Percentiles rank a stretch among this genome's conserved stretches.
These are phyloP conservation scores for Fusarium illudens DNA, from an alignment of 2,329 filamentous ascomycete genomes.

Conservation along the genomic window DNA sequence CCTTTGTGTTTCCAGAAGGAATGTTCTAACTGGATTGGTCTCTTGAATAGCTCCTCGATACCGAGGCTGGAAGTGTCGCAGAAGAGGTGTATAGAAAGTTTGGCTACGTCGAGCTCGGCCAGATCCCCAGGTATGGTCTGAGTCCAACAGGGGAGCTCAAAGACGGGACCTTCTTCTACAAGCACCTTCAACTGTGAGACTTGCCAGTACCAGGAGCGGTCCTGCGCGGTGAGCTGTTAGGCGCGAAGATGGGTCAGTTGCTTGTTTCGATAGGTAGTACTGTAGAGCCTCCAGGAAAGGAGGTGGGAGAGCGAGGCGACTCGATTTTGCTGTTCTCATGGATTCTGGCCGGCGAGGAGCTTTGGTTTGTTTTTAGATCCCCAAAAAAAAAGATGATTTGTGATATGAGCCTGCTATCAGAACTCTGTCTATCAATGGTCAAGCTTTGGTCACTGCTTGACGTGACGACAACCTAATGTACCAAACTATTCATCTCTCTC, in stretches of 20 bases:
- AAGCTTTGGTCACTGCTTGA: not conserved
- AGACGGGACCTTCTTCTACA: slow-evolving; percentile 67
- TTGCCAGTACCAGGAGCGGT: not conserved
- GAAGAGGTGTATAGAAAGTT: slow-evolving; percentile 63
- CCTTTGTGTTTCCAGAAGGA: not conserved
- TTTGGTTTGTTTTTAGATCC: slow-evolving; percentile 32
- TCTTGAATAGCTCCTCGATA: slow-evolving; percentile 57
- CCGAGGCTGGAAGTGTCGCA: slow-evolving; percentile 60
- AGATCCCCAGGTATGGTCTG: slow-evolving; percentile 62
- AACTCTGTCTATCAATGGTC: not conserved
- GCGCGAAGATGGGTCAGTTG: not conserved
- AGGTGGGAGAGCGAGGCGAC: slow-evolving; percentile 39
- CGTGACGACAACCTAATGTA: not conserved
- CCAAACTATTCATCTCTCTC: not conserved
- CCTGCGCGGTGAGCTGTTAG: not conserved
- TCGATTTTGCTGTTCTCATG: slow-evolving; percentile 35
- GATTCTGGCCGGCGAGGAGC: slow-evolving; percentile 32
- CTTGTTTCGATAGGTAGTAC: slow-evolving; percentile 4
- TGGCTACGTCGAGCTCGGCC: slow-evolving; percentile 65
- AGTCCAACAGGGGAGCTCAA: slow-evolving; percentile 59
- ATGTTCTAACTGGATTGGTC: not conserved
- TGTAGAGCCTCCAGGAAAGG: slow-evolving; percentile 28
- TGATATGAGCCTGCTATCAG: not conserved
- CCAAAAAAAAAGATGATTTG: slow-evolving; percentile 14
- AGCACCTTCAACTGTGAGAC: slow-evolving; percentile 53